Conservation (phyloP, 768 basidiomycete species). For the Cystofilobasidium ferigula region DNA sequence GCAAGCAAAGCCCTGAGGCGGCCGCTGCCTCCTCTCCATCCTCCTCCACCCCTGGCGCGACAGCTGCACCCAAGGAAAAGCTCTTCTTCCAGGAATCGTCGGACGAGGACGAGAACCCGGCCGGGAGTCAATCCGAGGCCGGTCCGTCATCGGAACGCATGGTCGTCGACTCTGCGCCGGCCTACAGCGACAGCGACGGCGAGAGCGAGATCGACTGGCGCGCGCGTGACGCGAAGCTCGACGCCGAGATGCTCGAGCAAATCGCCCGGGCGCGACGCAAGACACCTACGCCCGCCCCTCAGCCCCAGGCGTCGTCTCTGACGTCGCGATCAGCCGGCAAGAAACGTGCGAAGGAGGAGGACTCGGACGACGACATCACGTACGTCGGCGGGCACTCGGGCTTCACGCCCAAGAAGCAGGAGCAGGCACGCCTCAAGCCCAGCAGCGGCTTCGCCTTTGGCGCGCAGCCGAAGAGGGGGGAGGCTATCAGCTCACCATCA, state of each 20-base stretch:
- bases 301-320: too few relatives aligned
- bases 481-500: too few relatives aligned
- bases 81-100: neutral
- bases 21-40: too few relatives aligned
- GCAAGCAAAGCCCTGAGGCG: too few relatives aligned
- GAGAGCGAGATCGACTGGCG: slow-evolving; percentile 6
- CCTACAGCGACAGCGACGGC: neutral
- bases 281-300: neutral
- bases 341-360: neutral
- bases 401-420: slow-evolving; percentile 7
- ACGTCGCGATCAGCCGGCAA: neutral
- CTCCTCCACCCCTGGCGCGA: too few relatives aligned
- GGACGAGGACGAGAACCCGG: neutral
- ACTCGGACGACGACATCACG: slow-evolving; percentile 10
- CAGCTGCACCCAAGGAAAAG: neutral
- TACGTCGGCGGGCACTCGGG: slow-evolving; percentile 12
- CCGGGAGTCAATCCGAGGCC: neutral
- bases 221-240: neutral
- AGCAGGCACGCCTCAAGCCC: neutral
- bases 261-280: neutral
- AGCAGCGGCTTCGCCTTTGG: neutral
- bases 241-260: neutral
- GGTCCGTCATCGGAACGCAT: neutral
- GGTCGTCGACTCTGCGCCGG: neutral
- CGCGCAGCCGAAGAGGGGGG: slow-evolving; percentile 1